These are phyloP conservation scores for Oidium heveae DNA, from an alignment of 2,329 filamentous ascomycete species.

Conservation along the genomic window DNA sequence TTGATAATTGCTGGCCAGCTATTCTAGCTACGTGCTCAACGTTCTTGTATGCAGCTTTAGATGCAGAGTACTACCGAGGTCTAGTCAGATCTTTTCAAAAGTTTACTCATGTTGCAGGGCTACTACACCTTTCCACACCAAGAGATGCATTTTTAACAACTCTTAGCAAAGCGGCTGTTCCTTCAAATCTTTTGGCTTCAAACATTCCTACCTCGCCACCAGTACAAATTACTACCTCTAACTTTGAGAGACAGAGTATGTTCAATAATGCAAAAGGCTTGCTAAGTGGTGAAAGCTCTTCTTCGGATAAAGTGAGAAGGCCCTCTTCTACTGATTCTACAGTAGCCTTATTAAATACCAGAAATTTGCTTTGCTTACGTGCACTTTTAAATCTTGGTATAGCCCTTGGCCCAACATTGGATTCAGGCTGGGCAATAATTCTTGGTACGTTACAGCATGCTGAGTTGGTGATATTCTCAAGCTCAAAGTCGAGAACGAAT, in stretches of 20 bases:
- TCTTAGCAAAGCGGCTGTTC: slow-evolving; percentile 76
- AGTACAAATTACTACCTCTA: slow-evolving; percentile 19
- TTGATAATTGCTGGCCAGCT: slow-evolving; percentile 87
- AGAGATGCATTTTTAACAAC: slow-evolving; percentile 89
- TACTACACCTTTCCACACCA: slow-evolving; percentile 62
- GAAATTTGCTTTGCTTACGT: slow-evolving; percentile 72
- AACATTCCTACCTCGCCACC: slow-evolving; percentile 27
- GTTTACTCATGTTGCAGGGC: slow-evolving; percentile 78
- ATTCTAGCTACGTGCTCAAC: slow-evolving; percentile 87
- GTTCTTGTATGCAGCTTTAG: slow-evolving; percentile 74
- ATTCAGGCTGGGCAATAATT: slow-evolving; percentile 69
- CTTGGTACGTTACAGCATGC: slow-evolving; percentile 83
- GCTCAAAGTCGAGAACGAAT: slow-evolving; percentile 26
- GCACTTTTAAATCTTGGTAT: slow-evolving; percentile 90
- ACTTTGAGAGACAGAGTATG: slow-evolving; percentile 26
- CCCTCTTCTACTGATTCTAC: slow-evolving; percentile 31
- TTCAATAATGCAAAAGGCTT: slow-evolving; percentile 47
- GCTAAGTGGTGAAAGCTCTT: slow-evolving; percentile 46
- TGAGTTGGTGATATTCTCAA: slow-evolving; percentile 51
- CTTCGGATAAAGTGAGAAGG: slow-evolving; percentile 36
- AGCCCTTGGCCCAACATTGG: slow-evolving; percentile 68
- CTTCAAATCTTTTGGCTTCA: slow-evolving; percentile 45
- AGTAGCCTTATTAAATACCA: slow-evolving; percentile 41
- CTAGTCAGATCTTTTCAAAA: slow-evolving; percentile 85
- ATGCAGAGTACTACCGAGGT: slow-evolving; percentile 81